These are phyloP conservation scores for Teunomyces aglyptinius DNA, from an alignment of 805 yeast genomes.

Conservation along the genomic window DNA sequence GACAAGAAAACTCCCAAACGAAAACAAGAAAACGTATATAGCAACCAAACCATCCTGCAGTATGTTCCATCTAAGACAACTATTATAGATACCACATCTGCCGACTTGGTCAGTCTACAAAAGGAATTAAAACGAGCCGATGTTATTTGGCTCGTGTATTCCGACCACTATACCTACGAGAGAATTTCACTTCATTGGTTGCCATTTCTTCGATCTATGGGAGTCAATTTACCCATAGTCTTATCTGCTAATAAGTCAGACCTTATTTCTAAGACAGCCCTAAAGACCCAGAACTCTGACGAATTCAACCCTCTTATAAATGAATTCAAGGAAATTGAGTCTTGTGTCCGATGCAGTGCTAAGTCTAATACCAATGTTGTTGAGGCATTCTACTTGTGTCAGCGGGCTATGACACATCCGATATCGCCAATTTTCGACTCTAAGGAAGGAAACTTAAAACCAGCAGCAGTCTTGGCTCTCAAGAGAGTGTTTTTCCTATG, in stretches of 20 bases:
- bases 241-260: constrained; percentile 84
- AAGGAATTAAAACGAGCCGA: constrained; percentile 79
- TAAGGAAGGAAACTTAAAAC: constrained; percentile 80
- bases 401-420: constrained; percentile 89
- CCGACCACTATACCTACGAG: constrained; percentile 93
- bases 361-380: constrained; percentile 79
- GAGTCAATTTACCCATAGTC: constrained; percentile 91
- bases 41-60: constrained; percentile 18
- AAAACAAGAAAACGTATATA: constrained; percentile 2
- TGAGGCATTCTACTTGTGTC: constrained; percentile 91
- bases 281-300: constrained; percentile 51
- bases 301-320: constrained; percentile 83
- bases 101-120: constrained; percentile 60
- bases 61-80: constrained; percentile 53
- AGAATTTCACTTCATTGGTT: constrained; percentile 92
- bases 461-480: constrained; percentile 71
- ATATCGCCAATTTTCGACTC: constrained; percentile 90
- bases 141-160: constrained; percentile 91
- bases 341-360: constrained; percentile 87
- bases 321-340: constrained; percentile 92
- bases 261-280: constrained; percentile 38
- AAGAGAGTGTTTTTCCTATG: constrained; percentile 78
- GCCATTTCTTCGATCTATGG: constrained; percentile 87
- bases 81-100: constrained; percentile 75
- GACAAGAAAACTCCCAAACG: constrained; percentile 2